These are phyloP conservation scores for Apophysomyces sp. DNA, from an alignment of 371 early-diverging fungal genomes.

Conservation along the genomic window DNA sequence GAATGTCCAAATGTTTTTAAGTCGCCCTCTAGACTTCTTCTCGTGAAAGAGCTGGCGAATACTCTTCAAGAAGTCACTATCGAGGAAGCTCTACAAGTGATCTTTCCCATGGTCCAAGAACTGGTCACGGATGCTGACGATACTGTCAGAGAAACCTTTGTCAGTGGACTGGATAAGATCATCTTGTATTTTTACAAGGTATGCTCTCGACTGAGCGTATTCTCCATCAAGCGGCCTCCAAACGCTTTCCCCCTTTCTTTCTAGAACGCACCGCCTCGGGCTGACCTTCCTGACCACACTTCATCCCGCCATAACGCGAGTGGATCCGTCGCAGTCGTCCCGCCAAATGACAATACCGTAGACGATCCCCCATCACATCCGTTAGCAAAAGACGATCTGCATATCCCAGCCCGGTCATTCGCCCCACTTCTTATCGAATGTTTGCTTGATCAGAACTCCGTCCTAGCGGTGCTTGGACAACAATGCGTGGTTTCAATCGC, in stretches of 20 bases:
- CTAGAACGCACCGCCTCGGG: conserved; percentile 25
- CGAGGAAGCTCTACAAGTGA: conserved; percentile 42
- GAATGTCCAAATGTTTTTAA: not conserved
- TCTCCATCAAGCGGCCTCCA: too few species aligned
- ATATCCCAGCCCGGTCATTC: conserved; percentile 38
- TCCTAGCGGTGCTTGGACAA: conserved; percentile 45
- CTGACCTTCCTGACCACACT: not conserved
- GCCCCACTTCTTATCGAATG: conserved; percentile 44
- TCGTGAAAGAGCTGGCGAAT: conserved; percentile 40
- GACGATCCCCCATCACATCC: too few species aligned
- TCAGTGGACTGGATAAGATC: conserved; percentile 47
- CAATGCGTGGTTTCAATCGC: conserved; percentile 54
- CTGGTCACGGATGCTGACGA: conserved; percentile 51
- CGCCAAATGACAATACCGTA: not conserved
- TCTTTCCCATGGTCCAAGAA: conserved; percentile 45
- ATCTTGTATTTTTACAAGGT: conserved; percentile 55
- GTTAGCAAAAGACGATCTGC: not conserved
- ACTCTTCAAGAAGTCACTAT: conserved; percentile 41
- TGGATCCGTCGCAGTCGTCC: not conserved
- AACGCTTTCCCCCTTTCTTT: not conserved
- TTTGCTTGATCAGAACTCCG: conserved; percentile 52
- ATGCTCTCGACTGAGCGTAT: too few species aligned
- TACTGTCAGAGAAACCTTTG: conserved; percentile 51
- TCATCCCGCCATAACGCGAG: not conserved
- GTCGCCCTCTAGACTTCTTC: conserved; percentile 16